A percentile compares a stretch with the other conserved stretches of the same genome.
These are phyloP conservation scores for Coniochaeta sp. DNA, from an alignment of 2,329 filamentous ascomycete species.

Conservation along the genomic window DNA sequence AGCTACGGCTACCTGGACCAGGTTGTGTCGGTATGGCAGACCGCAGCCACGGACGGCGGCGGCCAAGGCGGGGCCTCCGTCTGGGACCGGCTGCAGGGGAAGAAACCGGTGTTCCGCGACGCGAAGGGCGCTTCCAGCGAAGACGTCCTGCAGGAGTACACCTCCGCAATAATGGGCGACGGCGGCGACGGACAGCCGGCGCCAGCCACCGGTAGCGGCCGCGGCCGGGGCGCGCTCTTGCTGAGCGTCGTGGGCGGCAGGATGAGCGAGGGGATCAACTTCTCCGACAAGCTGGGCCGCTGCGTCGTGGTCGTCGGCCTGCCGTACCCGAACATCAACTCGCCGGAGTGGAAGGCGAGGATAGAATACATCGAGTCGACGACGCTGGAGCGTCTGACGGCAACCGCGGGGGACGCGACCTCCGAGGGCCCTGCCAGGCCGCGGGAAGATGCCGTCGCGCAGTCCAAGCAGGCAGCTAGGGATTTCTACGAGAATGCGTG, in stretches of 20 bases:
- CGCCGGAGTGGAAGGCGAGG: slow-evolving; percentile 88
- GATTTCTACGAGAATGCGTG: slow-evolving; percentile 92
- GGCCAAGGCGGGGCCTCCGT: slow-evolving; percentile 29
- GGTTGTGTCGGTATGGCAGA: slow-evolving; percentile 58
- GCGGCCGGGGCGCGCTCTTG: slow-evolving; percentile 62
- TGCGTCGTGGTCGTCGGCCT: slow-evolving; percentile 88
- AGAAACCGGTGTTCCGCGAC: slow-evolving; percentile 59
- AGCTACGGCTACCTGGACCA: slow-evolving; percentile 86
- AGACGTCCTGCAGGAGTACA: slow-evolving; percentile 67
- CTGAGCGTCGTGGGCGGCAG: slow-evolving; percentile 91
- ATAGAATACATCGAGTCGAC: slow-evolving; percentile 75
- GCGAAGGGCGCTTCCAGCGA: slow-evolving; percentile 52
- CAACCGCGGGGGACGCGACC: slow-evolving; percentile 3
- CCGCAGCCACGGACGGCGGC: slow-evolving; percentile 16
- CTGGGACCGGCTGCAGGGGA: slow-evolving; percentile 50
- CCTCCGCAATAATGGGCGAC: slow-evolving; percentile 53
- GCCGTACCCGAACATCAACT: slow-evolving; percentile 85
- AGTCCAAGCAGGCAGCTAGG: slow-evolving; percentile 51
- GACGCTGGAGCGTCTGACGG: slow-evolving; percentile 31
- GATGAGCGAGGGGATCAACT: slow-evolving; percentile 97
- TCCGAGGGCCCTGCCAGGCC: slow-evolving; percentile 5
- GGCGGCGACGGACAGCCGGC: background rate
- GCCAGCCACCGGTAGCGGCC: too few relatives aligned
- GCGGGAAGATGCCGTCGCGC: slow-evolving; percentile 22
- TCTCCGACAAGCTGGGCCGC: slow-evolving; percentile 82